Evolutionary conservation across 1,284 basidiomycete species (phyloP).

Genomic region (Wolfiporia cocos): DNA sequence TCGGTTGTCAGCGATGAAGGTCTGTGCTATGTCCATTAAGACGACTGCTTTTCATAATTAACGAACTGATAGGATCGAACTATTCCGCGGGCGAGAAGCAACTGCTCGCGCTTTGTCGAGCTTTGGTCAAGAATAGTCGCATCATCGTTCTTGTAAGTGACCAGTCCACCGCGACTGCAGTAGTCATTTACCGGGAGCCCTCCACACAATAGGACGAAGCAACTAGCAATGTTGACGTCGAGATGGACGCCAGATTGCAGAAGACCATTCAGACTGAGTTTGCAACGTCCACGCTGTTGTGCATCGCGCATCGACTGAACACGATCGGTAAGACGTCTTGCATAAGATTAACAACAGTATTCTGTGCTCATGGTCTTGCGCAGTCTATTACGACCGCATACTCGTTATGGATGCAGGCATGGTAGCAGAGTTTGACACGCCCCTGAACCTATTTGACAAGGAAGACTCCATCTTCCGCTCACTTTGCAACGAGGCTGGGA

Average conservation of each 20-base stretch:
- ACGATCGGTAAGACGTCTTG: slow-evolving; percentile 68
- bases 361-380: too few relatives aligned
- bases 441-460: slow-evolving; percentile 66
- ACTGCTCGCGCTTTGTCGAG: slow-evolving; percentile 66
- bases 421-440: slow-evolving; percentile 75
- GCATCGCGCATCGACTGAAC: slow-evolving; percentile 73
- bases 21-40: slow-evolving; percentile 13
- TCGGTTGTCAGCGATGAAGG: slow-evolving; percentile 60
- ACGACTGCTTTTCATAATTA: not conserved
- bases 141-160: slow-evolving; percentile 60
- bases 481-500: slow-evolving; percentile 68
- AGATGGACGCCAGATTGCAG: slow-evolving; percentile 76
- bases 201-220: slow-evolving; percentile 58
- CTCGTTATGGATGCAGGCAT: slow-evolving; percentile 69
- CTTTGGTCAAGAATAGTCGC: slow-evolving; percentile 63
- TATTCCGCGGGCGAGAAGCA: slow-evolving; percentile 79
- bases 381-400: slow-evolving; percentile 72
- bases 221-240: slow-evolving; percentile 80
- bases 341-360: too few relatives aligned
- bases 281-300: slow-evolving; percentile 53
- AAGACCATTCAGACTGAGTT: slow-evolving; percentile 72
- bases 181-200: not conserved
- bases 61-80: slow-evolving; percentile 51
- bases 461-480: slow-evolving; percentile 70
- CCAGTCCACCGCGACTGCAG: too few relatives aligned